Base-by-base conservation (phyloP, 371 early-diverging fungal species). In the Circinella umbellata region DNA sequence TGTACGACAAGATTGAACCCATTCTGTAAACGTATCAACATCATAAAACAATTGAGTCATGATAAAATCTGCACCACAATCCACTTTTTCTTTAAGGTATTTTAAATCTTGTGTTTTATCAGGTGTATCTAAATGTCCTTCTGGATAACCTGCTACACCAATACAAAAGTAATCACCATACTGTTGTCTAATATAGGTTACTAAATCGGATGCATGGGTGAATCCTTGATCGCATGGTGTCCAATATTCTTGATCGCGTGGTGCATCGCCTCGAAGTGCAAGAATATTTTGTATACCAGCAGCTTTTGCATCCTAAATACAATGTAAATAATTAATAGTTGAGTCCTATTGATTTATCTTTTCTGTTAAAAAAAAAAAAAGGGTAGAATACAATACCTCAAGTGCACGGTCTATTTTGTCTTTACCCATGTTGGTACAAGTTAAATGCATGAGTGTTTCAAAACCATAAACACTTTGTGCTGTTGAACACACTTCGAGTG, bases 71-170 rank as follows among this genome's bases (percentile, higher is more conserved):
- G 97, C 98, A 13, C 98, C 98, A 6, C 94, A 93, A 37, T 94
- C 90, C 14, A 95, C 87, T 80, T 98, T 98, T 36, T 85, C 90
- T 68, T 93, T 93, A 37, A 98, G 86, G 72, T 87, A 85, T 53
- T 69, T 38, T 38, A 97, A 75, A 49, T 84, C 85, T 37, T 75
- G 65, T 0, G 61, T 71, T 20, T 69, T 68, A 72, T 93, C 93
- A 8, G 80, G 74, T 6, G 81, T 78, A 70, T 96, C 98, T 42
- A 90, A 81, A 70, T 98, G 96, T 37, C 96, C 96, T 76, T 97
- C 98, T n/a, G 98, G 98, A 78, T 97, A 97, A 9, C 94, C 98
- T 17, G 98, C 98, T 54, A 98, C 98, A 70, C 95, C 97, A 71
- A 98, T 92, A 74, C 96, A 95, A 75, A 98, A 98, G 78, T 93